Evolutionary conservation across 345 rosid genomes (phyloP), one percentile per base, ranked within the genome.

Genomic region (Theobroma cacao): DNA sequence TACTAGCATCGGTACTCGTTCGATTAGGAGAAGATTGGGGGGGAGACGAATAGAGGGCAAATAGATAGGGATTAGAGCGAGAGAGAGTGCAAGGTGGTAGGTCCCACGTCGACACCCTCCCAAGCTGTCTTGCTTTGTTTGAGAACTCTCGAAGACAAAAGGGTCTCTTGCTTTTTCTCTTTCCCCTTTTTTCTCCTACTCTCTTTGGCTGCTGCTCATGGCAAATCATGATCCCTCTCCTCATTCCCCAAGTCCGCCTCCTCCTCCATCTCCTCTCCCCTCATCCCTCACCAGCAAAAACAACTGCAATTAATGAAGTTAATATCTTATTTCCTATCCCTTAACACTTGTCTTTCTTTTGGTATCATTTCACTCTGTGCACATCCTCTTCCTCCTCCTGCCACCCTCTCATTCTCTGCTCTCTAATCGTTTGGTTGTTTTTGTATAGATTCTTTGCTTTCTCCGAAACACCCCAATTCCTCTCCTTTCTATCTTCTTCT

Each of bases 31-130:
- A 15, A 18, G 7, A 38, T 11, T 40, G 40, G 40, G 1, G 40
- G 1, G 53, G n/a, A 71, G 75, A 72, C 28, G 40, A 26, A 18
- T 24, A 1, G 72, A 10, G 7, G 0, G 4, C 30, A 41, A 22
- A 50, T 18, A 41, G 56, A 50, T 18, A 14, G 11, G n/a, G 55
- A 4, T 48, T 48, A 7, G 10, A 40, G 10, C 10, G 1, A 43
- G 48, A 43, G 20, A 48, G 7, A 0, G 17, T 17, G 56, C 3
- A 18, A 22, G 9, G 56, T 52, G 26, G 24, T 55, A n/a, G 60
- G 59, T 47, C 53, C 74, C 74, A 70, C 34, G 59, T 70, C n/a
- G 24, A 24, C 38, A 14, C 59, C 38, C 53, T 58, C 63, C 63
- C 34, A 60, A 60, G 64, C 34, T 26, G 64, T 60, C 30, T 24